Conservation (phyloP, 1,284 basidiomycete species). For the Xanthoconium separans region DNA sequence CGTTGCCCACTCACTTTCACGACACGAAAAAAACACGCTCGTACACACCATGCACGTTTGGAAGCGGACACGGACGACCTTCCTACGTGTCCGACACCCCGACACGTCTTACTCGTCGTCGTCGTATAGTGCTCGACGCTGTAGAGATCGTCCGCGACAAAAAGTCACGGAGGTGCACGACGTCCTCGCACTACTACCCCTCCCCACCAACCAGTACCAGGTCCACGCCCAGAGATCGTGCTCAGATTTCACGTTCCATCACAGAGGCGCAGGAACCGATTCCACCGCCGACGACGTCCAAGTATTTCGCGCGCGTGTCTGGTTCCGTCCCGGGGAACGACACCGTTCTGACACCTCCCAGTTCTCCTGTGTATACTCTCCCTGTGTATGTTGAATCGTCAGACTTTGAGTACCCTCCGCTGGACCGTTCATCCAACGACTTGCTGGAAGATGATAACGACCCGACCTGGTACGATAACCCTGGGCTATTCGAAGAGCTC, state of each 20-base stretch:
- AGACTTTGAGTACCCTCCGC: slow-evolving; percentile 1
- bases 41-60: neutral
- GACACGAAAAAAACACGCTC: neutral
- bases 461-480: neutral
- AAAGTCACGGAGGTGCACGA: too few relatives aligned
- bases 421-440: neutral
- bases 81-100: too few relatives aligned
- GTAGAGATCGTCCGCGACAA: slow-evolving; percentile 15
- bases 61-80: too few relatives aligned
- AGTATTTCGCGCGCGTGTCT: slow-evolving; percentile 17
- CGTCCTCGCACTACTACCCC: slow-evolving; percentile 1
- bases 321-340: neutral
- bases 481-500: slow-evolving; percentile 22
- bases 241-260: neutral
- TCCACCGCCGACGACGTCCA: slow-evolving; percentile 13
- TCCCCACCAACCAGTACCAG: slow-evolving; percentile 11
- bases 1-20: slow-evolving; percentile 4
- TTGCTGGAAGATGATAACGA: neutral
- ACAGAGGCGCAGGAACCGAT: neutral
- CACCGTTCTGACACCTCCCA: slow-evolving; percentile 3
- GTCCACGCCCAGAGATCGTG: neutral
- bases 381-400: slow-evolving; percentile 9
- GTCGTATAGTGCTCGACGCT: slow-evolving; percentile 11
- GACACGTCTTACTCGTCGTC: neutral
- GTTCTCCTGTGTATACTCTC: slow-evolving; percentile 5